Percentiles rank a stretch among this genome's conserved stretches.
These are phyloP conservation scores for Mucor racemosus DNA, from an alignment of 371 early-diverging fungal species.

Conservation along the genomic window DNA sequence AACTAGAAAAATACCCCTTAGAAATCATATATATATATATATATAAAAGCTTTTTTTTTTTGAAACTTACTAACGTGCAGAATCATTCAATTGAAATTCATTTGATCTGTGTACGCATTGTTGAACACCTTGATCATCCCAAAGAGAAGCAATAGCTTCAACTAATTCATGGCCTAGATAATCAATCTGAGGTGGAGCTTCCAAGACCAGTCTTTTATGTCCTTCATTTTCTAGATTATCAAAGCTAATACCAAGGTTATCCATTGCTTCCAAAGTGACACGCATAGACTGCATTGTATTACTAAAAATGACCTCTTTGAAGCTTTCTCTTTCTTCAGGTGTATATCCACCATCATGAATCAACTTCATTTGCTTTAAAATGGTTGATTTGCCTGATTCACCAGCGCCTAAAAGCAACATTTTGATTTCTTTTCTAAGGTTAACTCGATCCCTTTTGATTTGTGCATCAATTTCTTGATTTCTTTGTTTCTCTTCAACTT, in stretches of 20 bases:
- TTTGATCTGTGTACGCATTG: slow-evolving; percentile 74
- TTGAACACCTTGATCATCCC: slow-evolving; percentile 80
- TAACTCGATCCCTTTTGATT: slow-evolving; percentile 78
- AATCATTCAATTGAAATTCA: slow-evolving; percentile 89
- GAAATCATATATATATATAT: too few relatives aligned
- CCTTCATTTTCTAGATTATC: slow-evolving; percentile 65
- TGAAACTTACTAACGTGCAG: slow-evolving; percentile 74
- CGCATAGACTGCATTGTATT: slow-evolving; percentile 92
- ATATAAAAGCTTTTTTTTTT: not conserved
- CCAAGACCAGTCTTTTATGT: slow-evolving; percentile 57
- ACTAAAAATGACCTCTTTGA: slow-evolving; percentile 88
- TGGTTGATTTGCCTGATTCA: slow-evolving; percentile 96
- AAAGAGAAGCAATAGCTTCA: slow-evolving; percentile 75
- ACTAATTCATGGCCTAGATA: slow-evolving; percentile 67
- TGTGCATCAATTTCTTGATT: slow-evolving; percentile 92
- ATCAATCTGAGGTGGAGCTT: slow-evolving; percentile 68
- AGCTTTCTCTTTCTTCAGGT: slow-evolving; percentile 82
- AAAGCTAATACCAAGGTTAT: slow-evolving; percentile 68
- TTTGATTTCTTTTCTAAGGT: slow-evolving; percentile 89
- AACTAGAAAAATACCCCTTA: slow-evolving; percentile 55
- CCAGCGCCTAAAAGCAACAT: slow-evolving; percentile 96
- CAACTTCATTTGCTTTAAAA: slow-evolving; percentile 96
- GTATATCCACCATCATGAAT: slow-evolving; percentile 94
- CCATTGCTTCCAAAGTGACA: slow-evolving; percentile 90
- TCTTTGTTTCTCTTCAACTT: slow-evolving; percentile 77